Percentiles rank a stretch among this genome's conserved stretches.
phyloP scores from a whole-genome alignment of 495 filamentous ascomycete species.

The Thermothielavioides terrestris region DNA sequence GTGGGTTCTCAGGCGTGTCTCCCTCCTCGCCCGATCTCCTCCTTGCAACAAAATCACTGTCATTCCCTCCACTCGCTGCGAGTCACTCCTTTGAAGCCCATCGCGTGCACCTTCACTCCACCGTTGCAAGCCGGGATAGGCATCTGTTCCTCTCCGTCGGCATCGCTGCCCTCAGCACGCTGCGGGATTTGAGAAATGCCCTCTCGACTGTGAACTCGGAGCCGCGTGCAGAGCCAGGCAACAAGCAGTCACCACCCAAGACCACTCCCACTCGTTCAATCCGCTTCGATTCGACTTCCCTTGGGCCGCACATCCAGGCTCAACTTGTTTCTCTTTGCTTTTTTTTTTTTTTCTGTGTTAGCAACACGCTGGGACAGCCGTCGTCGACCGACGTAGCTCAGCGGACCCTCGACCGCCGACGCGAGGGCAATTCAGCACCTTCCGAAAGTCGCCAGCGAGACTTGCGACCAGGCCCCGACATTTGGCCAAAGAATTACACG shows the following conservation, averaged over 20 bases:
- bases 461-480: neutral
- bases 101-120: constrained; percentile 16
- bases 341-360: constrained; percentile 13
- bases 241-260: constrained; percentile 4
- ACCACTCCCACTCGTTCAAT: constrained; percentile 24
- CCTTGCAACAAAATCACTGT: constrained; percentile 26
- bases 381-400: neutral
- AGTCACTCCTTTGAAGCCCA: constrained; percentile 26
- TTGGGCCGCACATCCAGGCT: neutral
- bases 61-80: constrained; percentile 23
- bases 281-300: constrained; percentile 13
- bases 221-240: constrained; percentile 6
- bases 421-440: neutral
- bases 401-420: constrained; percentile 5
- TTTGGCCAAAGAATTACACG: neutral
- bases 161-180: constrained; percentile 12
- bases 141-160: neutral
- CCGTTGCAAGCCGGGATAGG: constrained; percentile 3
- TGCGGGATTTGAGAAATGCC: constrained; percentile 21
- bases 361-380: constrained; percentile 4
- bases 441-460: neutral
- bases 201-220: constrained; percentile 18
- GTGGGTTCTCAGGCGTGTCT: constrained; percentile 9
- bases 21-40: constrained; percentile 10
- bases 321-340: neutral